Percentiles rank a stretch among this genome's conserved stretches.
phyloP scores from a whole-genome alignment of 345 rosid species.

The Microthlaspi erraticum region DNA sequence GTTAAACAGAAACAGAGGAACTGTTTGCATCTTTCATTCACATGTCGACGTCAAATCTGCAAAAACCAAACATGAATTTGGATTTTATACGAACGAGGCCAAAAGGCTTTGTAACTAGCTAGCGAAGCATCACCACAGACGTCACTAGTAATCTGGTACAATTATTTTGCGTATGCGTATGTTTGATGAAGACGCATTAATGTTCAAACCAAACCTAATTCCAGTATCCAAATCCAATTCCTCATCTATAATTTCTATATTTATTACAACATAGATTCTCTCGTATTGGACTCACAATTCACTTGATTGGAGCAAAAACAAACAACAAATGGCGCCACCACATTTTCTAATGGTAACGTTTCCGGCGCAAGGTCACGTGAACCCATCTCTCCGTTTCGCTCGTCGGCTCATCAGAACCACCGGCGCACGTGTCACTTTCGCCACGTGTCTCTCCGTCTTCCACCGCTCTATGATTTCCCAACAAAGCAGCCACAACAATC shows the following conservation, averaged over 20 bases:
- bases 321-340: slow-evolving; percentile 42
- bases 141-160: slow-evolving; percentile 26
- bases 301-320: slow-evolving; percentile 1
- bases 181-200: not conserved
- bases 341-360: slow-evolving; percentile 59
- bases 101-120: not conserved
- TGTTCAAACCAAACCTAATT: not conserved
- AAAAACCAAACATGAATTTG: slow-evolving; percentile 2
- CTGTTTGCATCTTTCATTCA: slow-evolving; percentile 7
- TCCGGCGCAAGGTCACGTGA: slow-evolving; percentile 74
- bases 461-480: slow-evolving; percentile 44
- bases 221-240: slow-evolving; percentile 16
- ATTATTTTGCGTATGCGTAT: slow-evolving; percentile 6
- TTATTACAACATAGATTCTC: not conserved
- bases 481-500: slow-evolving; percentile 38
- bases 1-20: not conserved
- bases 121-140: slow-evolving; percentile 29
- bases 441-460: slow-evolving; percentile 47
- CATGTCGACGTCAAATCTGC: slow-evolving; percentile 22
- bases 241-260: slow-evolving; percentile 6
- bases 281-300: not conserved
- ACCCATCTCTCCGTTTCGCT: slow-evolving; percentile 75
- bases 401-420: slow-evolving; percentile 48
- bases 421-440: slow-evolving; percentile 60
- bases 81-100: not conserved